Evolutionary conservation across 495 filamentous ascomycete genomes (phyloP).

Genomic region (Neurospora sp.): DNA sequence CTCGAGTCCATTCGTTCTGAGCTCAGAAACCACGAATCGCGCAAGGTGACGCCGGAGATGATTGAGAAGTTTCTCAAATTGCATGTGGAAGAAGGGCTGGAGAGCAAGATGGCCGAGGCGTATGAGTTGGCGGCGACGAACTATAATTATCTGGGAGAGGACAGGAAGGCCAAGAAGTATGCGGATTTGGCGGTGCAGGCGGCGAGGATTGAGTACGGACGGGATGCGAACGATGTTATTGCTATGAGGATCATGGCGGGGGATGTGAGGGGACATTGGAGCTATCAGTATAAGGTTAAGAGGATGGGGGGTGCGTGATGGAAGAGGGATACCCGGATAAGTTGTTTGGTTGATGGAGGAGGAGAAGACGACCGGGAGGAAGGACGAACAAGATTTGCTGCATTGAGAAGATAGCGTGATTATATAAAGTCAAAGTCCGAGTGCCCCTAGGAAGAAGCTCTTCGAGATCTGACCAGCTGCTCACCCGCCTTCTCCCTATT

Average conservation of each 20-base stretch:
- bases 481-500: not conserved
- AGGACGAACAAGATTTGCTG: too few relatives aligned
- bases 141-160: slow-evolving; percentile 25
- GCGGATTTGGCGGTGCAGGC: slow-evolving; percentile 21
- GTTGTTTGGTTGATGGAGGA: not conserved
- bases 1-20: slow-evolving; percentile 15
- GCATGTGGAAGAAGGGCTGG: slow-evolving; percentile 19
- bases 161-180: slow-evolving; percentile 16
- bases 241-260: slow-evolving; percentile 13
- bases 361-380: not conserved
- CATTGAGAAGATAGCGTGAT: not conserved
- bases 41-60: slow-evolving; percentile 13
- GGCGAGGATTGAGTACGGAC: slow-evolving; percentile 18
- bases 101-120: slow-evolving; percentile 17
- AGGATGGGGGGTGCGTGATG: slow-evolving; percentile 20
- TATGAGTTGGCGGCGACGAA: slow-evolving; percentile 31
- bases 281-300: slow-evolving; percentile 11
- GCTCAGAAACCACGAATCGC: slow-evolving; percentile 21
- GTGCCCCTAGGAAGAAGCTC: too few relatives aligned
- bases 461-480: too few relatives aligned
- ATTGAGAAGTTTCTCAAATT: slow-evolving; percentile 22
- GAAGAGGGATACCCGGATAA: not conserved
- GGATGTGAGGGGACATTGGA: slow-evolving; percentile 16
- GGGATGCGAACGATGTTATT: slow-evolving; percentile 13
- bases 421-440: too few relatives aligned